These are phyloP conservation scores for Myrmaecium sp. DNA, from an alignment of 2,329 filamentous ascomycete genomes.

Conservation along the genomic window DNA sequence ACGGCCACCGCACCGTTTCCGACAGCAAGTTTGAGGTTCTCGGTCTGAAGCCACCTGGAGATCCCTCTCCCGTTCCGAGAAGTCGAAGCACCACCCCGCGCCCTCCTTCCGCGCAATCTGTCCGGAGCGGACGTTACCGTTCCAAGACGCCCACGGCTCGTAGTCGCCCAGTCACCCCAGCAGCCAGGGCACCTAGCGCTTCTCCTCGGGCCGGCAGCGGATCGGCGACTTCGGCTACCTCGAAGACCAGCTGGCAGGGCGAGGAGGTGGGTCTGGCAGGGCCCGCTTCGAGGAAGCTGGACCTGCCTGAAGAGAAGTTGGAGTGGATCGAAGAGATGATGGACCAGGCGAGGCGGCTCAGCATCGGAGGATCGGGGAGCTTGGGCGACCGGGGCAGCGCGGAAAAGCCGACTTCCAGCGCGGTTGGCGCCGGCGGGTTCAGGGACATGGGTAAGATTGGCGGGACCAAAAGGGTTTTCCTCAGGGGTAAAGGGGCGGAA, in stretches of 20 bases:
- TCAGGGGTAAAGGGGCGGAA: constrained; percentile 20
- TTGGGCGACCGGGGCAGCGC: constrained; percentile 9
- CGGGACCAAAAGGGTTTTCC: constrained; percentile 54
- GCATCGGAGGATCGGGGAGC: constrained; percentile 12
- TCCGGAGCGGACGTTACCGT: too few species aligned
- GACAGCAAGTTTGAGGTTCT: constrained; percentile 40
- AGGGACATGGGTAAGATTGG: constrained; percentile 57
- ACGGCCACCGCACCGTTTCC: constrained; percentile 52
- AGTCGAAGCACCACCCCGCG: too few species aligned
- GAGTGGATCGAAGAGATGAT: constrained; percentile 75
- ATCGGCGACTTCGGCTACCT: constrained; percentile 12
- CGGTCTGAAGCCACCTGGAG: constrained; percentile 22
- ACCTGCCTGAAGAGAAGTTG: constrained; percentile 53
- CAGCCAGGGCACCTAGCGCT: too few species aligned
- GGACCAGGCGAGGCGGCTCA: constrained; percentile 58
- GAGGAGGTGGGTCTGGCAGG: constrained; percentile 50
- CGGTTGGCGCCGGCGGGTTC: too few species aligned
- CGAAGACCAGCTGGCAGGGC: constrained; percentile 18
- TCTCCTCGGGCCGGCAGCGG: too few species aligned
- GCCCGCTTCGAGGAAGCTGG: constrained; percentile 44
- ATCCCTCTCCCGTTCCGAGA: too few species aligned
- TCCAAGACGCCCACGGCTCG: too few species aligned
- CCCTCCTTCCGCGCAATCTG: too few species aligned
- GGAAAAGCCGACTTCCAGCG: constrained; percentile 10
- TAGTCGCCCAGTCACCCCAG: too few species aligned